Base-by-base conservation (phyloP, 108 stramenopile species). In the Mayamaea pseudoterrestris region DNA sequence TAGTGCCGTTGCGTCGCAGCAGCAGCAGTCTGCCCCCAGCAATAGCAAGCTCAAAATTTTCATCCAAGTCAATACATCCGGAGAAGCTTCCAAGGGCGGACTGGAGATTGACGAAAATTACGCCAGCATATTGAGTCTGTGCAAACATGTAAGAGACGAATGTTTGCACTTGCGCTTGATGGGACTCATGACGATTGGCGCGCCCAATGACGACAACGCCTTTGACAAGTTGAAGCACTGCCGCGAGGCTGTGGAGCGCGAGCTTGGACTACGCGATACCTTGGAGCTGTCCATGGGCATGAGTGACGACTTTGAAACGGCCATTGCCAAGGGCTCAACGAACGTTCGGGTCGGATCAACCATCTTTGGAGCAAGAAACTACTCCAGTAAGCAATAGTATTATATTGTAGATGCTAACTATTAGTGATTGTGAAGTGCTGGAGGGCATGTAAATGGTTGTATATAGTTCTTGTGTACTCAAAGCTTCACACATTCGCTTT, bases 181-280 rank as follows among this genome's bases (percentile, higher is more conserved):
- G 23, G 98, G 98, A 2, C 64, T 99, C 50, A 99, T 99, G 98
- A 97, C 96, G 21, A 99, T 99, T 59, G 98, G 98, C 26, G 90
- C 92, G 17, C 78, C 79, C 3, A 95, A 91, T 1, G 94, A 95
- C 58, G 40, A 68, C 24, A 47, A 68, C 12, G 90, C 88, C 55
- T 88, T 94, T 42, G 91, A 94, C 35, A 50, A 34, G 18, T 63
- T 86, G 43, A 64, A 55, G 1, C 32, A 53, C 31, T 83, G 78
- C 47, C 66, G 83, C 8, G 69, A 71, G 25, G 39, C 72, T 23
- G 70, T 75, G 7, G 66, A 58, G 1, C 61, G 78, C 1, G 68
- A 27, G 17, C 58, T 63, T 25, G 51, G 78, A 16, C 65, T 44
- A 12, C 14, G 69, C 41, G 60, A 73, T 20, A 41, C 58, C 12